These are phyloP conservation scores for Beauveria varroae DNA, from an alignment of 2,329 filamentous ascomycete genomes.

Conservation along the genomic window DNA sequence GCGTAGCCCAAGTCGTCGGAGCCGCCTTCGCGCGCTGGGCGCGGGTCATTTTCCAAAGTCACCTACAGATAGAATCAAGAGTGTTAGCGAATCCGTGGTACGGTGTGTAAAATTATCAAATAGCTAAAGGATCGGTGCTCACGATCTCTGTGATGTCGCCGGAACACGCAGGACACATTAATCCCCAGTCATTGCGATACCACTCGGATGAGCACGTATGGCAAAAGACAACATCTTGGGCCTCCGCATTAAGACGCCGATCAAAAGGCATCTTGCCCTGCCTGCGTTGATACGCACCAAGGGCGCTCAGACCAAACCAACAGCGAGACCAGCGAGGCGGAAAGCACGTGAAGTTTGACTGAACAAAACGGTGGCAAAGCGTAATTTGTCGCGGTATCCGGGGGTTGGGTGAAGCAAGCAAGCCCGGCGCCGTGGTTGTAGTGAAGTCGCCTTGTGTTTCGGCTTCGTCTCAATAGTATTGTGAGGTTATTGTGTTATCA, in stretches of 20 bases:
- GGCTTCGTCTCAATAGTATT: not conserved
- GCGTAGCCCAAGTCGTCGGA: not conserved
- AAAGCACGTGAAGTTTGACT: slow-evolving; percentile 50
- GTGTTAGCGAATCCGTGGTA: not conserved
- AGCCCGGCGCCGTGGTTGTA: not conserved
- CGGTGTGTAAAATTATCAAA: not conserved
- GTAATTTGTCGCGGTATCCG: not conserved
- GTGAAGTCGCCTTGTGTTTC: not conserved
- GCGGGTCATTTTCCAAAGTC: slow-evolving; percentile 54
- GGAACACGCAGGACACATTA: slow-evolving; percentile 70
- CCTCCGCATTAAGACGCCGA: slow-evolving; percentile 41
- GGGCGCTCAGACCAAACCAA: slow-evolving; percentile 50
- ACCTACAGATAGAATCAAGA: slow-evolving; percentile 31
- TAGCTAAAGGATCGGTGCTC: slow-evolving; percentile 24
- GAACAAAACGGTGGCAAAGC: slow-evolving; percentile 15
- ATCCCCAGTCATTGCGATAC: slow-evolving; percentile 60
- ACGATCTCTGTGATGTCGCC: slow-evolving; percentile 84
- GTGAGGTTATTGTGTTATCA: not conserved
- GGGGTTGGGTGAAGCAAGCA: not conserved
- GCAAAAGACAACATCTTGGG: slow-evolving; percentile 74
- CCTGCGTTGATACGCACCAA: slow-evolving; percentile 45
- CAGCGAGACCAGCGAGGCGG: slow-evolving; percentile 45
- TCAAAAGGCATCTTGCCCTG: slow-evolving; percentile 31
- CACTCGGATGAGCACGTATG: slow-evolving; percentile 76
- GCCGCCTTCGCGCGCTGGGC: slow-evolving; percentile 26